A percentile compares a stretch with the other conserved stretches of the same genome.
Conservation (phyloP, 1,284 basidiomycete species). For the Apiotrichum domesticum region DNA sequence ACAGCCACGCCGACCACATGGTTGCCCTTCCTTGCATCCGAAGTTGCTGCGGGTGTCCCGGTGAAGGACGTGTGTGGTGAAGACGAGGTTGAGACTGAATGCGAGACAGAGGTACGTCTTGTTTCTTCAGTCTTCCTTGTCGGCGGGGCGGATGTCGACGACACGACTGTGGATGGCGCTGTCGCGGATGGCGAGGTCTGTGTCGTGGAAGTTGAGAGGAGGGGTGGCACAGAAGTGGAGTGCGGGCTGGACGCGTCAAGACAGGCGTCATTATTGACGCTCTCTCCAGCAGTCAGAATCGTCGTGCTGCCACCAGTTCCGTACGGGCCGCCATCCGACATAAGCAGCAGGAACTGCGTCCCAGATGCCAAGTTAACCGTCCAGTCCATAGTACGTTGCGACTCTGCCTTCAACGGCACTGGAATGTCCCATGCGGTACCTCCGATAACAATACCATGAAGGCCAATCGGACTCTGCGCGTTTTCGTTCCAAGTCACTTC, state of each 20-base stretch:
- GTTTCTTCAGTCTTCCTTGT: no score
- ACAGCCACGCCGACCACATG: slow-evolving; percentile 13
- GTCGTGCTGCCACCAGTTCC: slow-evolving; percentile 35
- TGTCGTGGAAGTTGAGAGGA: neutral
- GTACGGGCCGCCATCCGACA: slow-evolving; percentile 33
- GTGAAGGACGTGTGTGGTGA: no score
- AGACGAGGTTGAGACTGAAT: no score
- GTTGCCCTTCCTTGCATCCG: neutral
- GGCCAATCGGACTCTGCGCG: slow-evolving; percentile 25
- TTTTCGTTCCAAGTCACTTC: slow-evolving; percentile 27
- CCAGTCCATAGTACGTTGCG: slow-evolving; percentile 16
- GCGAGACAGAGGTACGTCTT: no score
- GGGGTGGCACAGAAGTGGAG: neutral
- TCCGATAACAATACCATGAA: slow-evolving; percentile 36
- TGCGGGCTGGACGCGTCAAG: slow-evolving; percentile 23
- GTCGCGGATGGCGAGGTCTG: neutral
- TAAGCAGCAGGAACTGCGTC: slow-evolving; percentile 35
- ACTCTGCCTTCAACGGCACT: slow-evolving; percentile 14
- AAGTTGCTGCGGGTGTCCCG: no score
- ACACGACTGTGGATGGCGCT: neutral
- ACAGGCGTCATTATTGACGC: slow-evolving; percentile 20
- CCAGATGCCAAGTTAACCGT: slow-evolving; percentile 30
- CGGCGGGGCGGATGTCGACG: no score
- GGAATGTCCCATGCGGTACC: slow-evolving; percentile 36
- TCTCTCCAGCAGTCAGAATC: slow-evolving; percentile 23